Conservation (phyloP, 192 early-diverging fungal species). For the Obelidium mucronatum region DNA sequence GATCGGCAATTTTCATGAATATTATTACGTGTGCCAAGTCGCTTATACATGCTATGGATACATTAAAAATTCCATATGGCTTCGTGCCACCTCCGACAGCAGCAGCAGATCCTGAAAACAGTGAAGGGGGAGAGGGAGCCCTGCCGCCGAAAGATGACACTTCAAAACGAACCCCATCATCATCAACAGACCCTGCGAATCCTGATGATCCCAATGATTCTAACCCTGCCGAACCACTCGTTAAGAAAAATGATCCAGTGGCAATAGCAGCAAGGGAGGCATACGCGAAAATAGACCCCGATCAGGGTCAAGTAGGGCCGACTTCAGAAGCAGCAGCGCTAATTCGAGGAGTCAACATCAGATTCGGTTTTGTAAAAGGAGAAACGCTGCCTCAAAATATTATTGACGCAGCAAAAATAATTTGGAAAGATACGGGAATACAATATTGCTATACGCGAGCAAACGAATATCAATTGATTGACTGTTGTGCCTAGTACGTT, state of each 20-base stretch:
- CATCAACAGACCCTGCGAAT: slow-evolving; percentile 70
- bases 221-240: slow-evolving; percentile 57
- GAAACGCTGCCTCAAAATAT: slow-evolving; percentile 42
- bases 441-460: slow-evolving; percentile 46
- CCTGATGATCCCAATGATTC: slow-evolving; percentile 54
- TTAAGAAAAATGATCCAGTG: slow-evolving; percentile 79
- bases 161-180: background rate
- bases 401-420: slow-evolving; percentile 18
- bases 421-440: slow-evolving; percentile 55
- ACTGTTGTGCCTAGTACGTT: slow-evolving; percentile 55
- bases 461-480: slow-evolving; percentile 56
- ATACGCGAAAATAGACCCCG: slow-evolving; percentile 76
- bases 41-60: slow-evolving; percentile 50
- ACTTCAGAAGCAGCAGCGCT: slow-evolving; percentile 28
- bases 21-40: slow-evolving; percentile 42
- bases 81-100: slow-evolving; percentile 57
- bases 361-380: slow-evolving; percentile 37
- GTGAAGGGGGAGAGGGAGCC: background rate
- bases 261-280: slow-evolving; percentile 63
- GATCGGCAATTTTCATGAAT: slow-evolving; percentile 45
- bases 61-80: slow-evolving; percentile 40
- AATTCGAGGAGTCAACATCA: slow-evolving; percentile 18
- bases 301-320: slow-evolving; percentile 87
- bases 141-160: background rate
- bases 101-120: background rate